Percentiles rank a stretch among this genome's conserved stretches.
phyloP scores from a whole-genome alignment of 352 stramenopile species.

The Pythium sukuiense region DNA sequence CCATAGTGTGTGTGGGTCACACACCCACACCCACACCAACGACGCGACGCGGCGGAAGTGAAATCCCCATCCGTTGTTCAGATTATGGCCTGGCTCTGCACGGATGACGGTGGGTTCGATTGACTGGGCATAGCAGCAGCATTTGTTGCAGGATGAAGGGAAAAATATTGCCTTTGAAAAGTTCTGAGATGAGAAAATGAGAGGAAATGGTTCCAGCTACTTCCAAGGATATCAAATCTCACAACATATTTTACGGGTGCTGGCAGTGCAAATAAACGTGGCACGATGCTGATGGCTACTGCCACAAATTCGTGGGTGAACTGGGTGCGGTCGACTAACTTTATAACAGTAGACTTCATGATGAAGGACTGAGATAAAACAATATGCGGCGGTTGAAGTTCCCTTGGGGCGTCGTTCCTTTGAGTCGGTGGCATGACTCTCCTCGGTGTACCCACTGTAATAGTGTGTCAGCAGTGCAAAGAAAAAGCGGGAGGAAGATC shows the following conservation, averaged over 20 bases:
- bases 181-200: background rate
- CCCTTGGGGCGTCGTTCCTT: background rate
- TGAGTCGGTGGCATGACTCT: constrained; percentile 1
- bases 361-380: background rate
- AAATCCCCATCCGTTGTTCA: background rate
- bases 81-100: background rate
- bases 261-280: background rate
- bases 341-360: background rate
- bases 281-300: background rate
- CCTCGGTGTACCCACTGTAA: background rate
- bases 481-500: background rate
- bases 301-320: background rate
- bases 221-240: too few species aligned
- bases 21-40: background rate
- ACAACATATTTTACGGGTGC: too few species aligned
- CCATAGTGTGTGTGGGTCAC: too few species aligned
- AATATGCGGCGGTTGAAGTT: constrained; percentile 4
- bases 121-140: background rate
- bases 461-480: background rate
- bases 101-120: background rate
- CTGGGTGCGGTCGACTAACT: background rate
- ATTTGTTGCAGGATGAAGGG: background rate
- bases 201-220: too few species aligned
- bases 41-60: background rate
- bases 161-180: background rate